Evolutionary conservation across 768 basidiomycete species (phyloP), one percentile per base, ranked within the genome.

Genomic region (Lactifluus subvellereus): DNA sequence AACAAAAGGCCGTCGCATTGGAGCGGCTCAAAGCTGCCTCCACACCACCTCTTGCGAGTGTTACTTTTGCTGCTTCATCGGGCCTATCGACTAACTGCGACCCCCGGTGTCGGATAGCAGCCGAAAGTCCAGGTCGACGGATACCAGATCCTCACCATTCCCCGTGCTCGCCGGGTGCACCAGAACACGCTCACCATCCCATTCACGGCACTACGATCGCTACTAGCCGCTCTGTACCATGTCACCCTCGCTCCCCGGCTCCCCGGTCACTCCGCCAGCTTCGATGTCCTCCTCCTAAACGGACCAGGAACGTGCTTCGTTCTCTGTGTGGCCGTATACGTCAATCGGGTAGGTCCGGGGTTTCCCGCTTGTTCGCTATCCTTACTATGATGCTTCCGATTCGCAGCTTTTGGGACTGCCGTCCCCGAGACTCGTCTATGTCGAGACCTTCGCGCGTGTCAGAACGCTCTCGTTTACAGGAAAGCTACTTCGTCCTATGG

Each of bases 381-480:
- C 18, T 68, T 61, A 22, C 37, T 58, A 27, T 27, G n/a, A 47
- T 42, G 43, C 8, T 16, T 22, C 38, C 43, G 27, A 27, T 33
- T 35, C 54, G 16, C 72, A 97, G 94, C 77, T 98, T 64, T 69
- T 96, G 45, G 88, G 88, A 32, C 73, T 94, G 40, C 77, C 79
- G 22, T 81, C 86, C 1, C 89, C 96, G 6, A 78, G 75, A 45
- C 73, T 92, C 33, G 82, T 99, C 56, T 99, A 97, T 72, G 79
- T 98, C 45, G 97, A 98, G 74, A 94, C 93, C 0, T 97, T 96
- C 73, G 94, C 96, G 8, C 87, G 96, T 6, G 93, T 95, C 2
- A 78, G 76, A 20, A 79, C 81, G 1, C 79, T 98, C 30, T 96
- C 92, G 14, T 78, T 95, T 22, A 94, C 93, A 30, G 96, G 88